Base-by-base conservation (phyloP, 116 monocot genomes). In the Thalassia testudinum region DNA sequence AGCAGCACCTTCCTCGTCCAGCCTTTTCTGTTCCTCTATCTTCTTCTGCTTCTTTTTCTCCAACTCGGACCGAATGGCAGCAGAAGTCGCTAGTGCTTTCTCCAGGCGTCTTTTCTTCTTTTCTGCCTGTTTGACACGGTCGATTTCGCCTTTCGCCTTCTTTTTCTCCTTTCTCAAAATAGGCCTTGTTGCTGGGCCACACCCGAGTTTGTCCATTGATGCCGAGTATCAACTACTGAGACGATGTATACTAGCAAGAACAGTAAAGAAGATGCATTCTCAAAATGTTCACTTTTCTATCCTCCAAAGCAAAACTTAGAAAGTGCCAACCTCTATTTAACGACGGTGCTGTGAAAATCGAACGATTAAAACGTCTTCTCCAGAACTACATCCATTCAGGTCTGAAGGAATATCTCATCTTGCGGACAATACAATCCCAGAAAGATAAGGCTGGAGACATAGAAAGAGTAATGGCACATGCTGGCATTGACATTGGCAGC, bases 11-110 rank as follows among this genome's bases (percentile, higher is more conserved):
- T 95, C 95, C 59, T 84, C 75, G 38, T 87, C 87, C 29, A 95
- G 73, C 22, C 81, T 57, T 52, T 81, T 65, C 24, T 80, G 87
- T 59, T 95, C 87, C 71, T 87, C 87, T 50, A 50, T 81, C 66
- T 84, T 88, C 67, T 78, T 95, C 56, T 83, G 75, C 64, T 93
- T 93, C 69, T 93, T 93, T 66, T 84, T 87, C 61, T 95, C 95
- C 20, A 95, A 52, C 64, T 95, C 95, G 18, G 72, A 81, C 2
- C 84, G 54, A 57, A 95, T 81, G 34, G 95, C 95, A 26, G 87
- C 87, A 55, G 95, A 95, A 47, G 71, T 81, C 8, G 95, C 95
- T 15, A 95, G 74, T 25, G 95, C 95, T 72, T 95, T 95, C 51
- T 95, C 88, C 24, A 95, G 66, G 27, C 88, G 83, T 50, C 88